Percentiles rank a stretch among this genome's conserved stretches.
Evolutionary conservation across 192 early-diverging fungal genomes (phyloP).

Genomic region (Coemansia sp.): DNA sequence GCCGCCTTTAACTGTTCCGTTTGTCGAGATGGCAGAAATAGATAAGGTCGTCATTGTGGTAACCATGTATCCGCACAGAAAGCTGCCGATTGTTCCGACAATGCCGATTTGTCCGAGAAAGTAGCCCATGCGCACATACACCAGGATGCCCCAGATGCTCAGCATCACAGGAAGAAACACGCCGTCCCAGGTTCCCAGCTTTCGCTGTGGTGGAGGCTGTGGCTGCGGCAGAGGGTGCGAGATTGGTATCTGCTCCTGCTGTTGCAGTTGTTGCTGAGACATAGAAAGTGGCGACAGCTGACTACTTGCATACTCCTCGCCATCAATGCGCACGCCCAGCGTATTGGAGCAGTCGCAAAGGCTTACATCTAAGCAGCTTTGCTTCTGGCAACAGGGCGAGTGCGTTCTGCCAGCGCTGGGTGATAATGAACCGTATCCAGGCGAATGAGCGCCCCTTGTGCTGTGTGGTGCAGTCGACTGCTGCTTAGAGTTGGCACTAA

Average conservation of each 20-base stretch:
- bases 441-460: background rate
- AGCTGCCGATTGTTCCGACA: conserved; percentile 61
- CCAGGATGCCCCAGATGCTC: conserved; percentile 71
- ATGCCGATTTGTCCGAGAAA: conserved; percentile 66
- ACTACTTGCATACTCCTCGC: background rate
- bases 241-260: no score
- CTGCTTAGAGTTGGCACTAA: conserved; percentile 1
- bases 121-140: conserved; percentile 70
- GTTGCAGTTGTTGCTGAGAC: background rate
- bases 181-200: conserved; percentile 69
- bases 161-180: conserved; percentile 70
- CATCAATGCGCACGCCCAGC: background rate
- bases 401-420: background rate
- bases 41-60: conserved; percentile 67
- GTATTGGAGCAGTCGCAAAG: background rate
- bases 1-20: conserved; percentile 67
- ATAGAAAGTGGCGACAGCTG: background rate
- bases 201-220: conserved; percentile 26
- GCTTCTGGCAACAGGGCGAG: background rate
- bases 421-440: background rate
- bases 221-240: no score
- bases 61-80: conserved; percentile 59
- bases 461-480: background rate
- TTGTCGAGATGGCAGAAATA: conserved; percentile 69
- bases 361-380: background rate